Evolutionary conservation across 768 basidiomycete species (phyloP).

Genomic region (Amyloporia xantha): DNA sequence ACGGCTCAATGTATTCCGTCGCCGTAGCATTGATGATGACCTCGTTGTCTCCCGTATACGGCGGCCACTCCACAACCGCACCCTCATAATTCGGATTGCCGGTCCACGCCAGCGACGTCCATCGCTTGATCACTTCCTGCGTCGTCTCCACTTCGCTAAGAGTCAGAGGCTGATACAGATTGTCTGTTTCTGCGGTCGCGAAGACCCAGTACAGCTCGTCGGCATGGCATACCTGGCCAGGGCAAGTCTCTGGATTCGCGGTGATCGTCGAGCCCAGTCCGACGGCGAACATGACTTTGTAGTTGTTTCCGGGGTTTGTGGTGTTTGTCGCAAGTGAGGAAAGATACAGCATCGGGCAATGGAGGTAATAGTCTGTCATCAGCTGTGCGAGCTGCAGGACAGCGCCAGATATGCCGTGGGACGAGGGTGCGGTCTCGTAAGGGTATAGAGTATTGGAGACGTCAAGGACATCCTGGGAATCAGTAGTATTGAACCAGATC

Average conservation of each 20-base stretch:
- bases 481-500: conserved; percentile 6
- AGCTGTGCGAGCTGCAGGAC: conserved; percentile 9
- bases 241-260: conserved; percentile 7
- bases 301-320: conserved; percentile 7
- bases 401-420: conserved; percentile 4
- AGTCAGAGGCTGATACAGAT: conserved; percentile 8
- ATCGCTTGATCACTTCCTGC: conserved; percentile 7
- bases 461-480: conserved; percentile 4
- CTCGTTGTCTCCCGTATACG: conserved; percentile 9
- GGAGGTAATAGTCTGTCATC: conserved; percentile 7
- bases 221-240: conserved; percentile 9
- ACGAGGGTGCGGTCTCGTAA: conserved; percentile 4
- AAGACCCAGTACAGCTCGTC: conserved; percentile 11
- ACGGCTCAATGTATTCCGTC: conserved; percentile 2
- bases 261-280: conserved; percentile 7
- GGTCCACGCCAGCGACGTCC: conserved; percentile 10
- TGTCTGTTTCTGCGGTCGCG: conserved; percentile 9
- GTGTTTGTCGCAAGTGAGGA: conserved; percentile 6
- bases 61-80: conserved; percentile 5
- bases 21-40: conserved; percentile 3
- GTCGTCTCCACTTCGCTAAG: conserved; percentile 3
- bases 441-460: conserved; percentile 2
- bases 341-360: conserved; percentile 6
- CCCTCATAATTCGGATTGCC: conserved; percentile 9
- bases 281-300: conserved; percentile 8